Evolutionary conservation across 2,329 filamentous ascomycete species (phyloP).

Genomic region (Fusarium pseudograminearum): DNA sequence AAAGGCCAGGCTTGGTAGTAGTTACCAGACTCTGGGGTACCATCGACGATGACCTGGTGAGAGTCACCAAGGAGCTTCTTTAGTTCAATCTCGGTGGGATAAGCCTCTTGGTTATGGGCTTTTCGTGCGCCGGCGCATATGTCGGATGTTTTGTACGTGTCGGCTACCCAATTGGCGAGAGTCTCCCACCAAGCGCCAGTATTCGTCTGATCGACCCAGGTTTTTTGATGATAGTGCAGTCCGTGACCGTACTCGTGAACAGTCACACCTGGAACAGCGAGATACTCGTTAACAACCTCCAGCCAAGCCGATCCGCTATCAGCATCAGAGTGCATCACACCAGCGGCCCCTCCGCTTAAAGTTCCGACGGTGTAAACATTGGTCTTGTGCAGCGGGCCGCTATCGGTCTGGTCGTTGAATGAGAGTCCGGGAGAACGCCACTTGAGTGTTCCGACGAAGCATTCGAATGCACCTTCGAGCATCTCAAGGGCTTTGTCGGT

Average conservation of each 20-base stretch:
- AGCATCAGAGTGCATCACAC: conserved; percentile 57
- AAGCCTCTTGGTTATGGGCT: conserved; percentile 51
- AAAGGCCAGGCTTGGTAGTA: conserved; percentile 67
- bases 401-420: conserved; percentile 50
- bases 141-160: conserved; percentile 60
- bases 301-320: conserved; percentile 57
- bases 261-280: conserved; percentile 56
- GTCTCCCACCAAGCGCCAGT: conserved; percentile 66
- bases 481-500: conserved; percentile 52
- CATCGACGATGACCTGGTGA: conserved; percentile 63
- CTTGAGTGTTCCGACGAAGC: conserved; percentile 54
- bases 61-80: conserved; percentile 61
- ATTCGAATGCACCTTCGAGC: conserved; percentile 61
- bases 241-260: conserved; percentile 65
- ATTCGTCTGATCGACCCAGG: conserved; percentile 59
- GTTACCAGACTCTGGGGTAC: conserved; percentile 56
- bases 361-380: conserved; percentile 59
- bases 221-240: conserved; percentile 59
- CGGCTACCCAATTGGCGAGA: conserved; percentile 62
- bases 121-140: conserved; percentile 57
- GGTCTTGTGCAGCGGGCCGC: conserved; percentile 59
- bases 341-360: conserved; percentile 55
- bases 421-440: conserved; percentile 57
- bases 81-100: conserved; percentile 56
- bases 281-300: conserved; percentile 56